These are phyloP conservation scores for Brassica rapa DNA, from an alignment of 345 rosid species.

Conservation along the genomic window DNA sequence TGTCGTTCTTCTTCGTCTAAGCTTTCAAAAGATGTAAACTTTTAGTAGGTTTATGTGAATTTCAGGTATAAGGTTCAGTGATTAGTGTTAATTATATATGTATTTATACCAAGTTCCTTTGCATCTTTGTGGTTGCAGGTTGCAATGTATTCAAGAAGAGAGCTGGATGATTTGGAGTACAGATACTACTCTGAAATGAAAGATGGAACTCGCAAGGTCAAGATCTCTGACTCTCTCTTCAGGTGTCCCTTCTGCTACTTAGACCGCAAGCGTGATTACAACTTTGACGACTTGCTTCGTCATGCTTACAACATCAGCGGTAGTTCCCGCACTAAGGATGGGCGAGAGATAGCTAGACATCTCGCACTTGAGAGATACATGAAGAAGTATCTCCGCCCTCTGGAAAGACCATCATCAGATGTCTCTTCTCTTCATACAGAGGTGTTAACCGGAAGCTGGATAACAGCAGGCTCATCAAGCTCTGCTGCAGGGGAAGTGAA, in stretches of 20 bases:
- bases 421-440: conserved; percentile 1
- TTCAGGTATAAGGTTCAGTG: background rate
- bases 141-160: conserved; percentile 39
- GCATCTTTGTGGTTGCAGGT: conserved; percentile 15
- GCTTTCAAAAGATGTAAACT: no score
- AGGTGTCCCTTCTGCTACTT: conserved; percentile 57
- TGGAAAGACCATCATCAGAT: background rate
- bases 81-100: background rate
- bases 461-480: background rate
- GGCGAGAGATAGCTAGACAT: conserved; percentile 50
- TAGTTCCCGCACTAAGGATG: conserved; percentile 31
- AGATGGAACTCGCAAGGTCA: conserved; percentile 39
- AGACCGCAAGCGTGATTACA: conserved; percentile 41
- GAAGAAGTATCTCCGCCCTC: conserved; percentile 39
- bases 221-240: conserved; percentile 41
- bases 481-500: background rate
- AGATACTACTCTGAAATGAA: conserved; percentile 50
- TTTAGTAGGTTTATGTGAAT: background rate
- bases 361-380: conserved; percentile 53
- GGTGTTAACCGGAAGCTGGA: background rate
- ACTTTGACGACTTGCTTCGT: conserved; percentile 42
- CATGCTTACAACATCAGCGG: conserved; percentile 45
- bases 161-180: conserved; percentile 49
- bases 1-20: no score
- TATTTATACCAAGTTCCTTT: background rate